Base-by-base conservation (phyloP, 768 basidiomycete genomes). In the Kwoniella sp. region DNA sequence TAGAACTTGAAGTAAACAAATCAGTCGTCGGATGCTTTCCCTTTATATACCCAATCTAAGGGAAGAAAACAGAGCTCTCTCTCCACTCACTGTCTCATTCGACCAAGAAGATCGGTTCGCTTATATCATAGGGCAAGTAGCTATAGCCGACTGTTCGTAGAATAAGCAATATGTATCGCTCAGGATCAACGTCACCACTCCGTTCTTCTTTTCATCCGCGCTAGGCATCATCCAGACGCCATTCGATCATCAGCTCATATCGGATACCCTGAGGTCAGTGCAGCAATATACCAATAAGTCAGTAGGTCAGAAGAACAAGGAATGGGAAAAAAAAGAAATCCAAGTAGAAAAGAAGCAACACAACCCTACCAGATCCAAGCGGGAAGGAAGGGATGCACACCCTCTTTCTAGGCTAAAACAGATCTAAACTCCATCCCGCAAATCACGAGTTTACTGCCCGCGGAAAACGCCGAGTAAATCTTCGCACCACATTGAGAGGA, bases 231-330 rank as follows among this genome's bases (percentile, higher is more conserved):
- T 55, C 30, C 21, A 24, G 8, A 4, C 24, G 24, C 24, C n/a
- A 33, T 40, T n/a, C 37, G 13, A 17, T 15, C 19, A 33, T 8
- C 26, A 19, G n/a, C n/a, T n/a, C n/a, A n/a, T n/a, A n/a, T n/a
- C n/a, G n/a, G n/a, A 37, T 7, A 7, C 56, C 56, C 56, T 50
- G 44, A 48, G 57, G 47, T 49, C 27, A 48, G 57, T 27, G 25
- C n/a, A 30, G 26, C 17, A 29, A 53, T 19, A 27, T 27, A 37
- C 25, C 36, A 25, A 21, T 21, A 52, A 26, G n/a, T n/a, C n/a
- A 52, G 50, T 25, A 52, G 50, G 21, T 7, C 50, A n/a, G n/a
- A 52, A 52, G 27, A 55, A 7, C 33, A 55, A 55, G 21, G 52
- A 8, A 54, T 10, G 29, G 19, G 12, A 9, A 44, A 44, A 19